A percentile compares a stretch with the other conserved stretches of the same genome.
Evolutionary conservation across 495 filamentous ascomycete genomes (phyloP).

Genomic region (Lepidopterella palustris): DNA sequence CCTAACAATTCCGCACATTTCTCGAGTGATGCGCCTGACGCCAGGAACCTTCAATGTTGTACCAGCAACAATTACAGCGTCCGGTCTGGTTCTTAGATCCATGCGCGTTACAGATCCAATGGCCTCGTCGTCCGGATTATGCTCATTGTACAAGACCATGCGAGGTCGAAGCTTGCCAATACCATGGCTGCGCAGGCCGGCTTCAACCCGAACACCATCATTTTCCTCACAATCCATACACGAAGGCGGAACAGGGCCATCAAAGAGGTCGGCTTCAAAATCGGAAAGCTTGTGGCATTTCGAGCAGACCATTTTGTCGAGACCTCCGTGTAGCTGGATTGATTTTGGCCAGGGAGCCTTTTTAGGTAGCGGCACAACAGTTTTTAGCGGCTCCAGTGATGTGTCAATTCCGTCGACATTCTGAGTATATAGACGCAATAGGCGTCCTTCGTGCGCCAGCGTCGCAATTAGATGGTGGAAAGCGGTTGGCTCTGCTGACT

Average conservation of each 20-base stretch:
- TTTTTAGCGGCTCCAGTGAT: conserved; percentile 69
- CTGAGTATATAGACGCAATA: conserved; percentile 90
- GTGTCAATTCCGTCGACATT: conserved; percentile 96
- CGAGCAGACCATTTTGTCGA: conserved; percentile 92
- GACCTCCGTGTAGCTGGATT: conserved; percentile 87
- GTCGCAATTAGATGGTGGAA: conserved; percentile 94
- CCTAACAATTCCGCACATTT: conserved; percentile 77
- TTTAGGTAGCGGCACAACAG: conserved; percentile 60
- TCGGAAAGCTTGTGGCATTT: conserved; percentile 75
- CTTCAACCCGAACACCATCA: conserved; percentile 68
- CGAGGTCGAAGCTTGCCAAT: conserved; percentile 84
- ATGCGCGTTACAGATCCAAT: conserved; percentile 83
- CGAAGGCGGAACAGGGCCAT: conserved; percentile 74
- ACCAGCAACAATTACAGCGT: conserved; percentile 88
- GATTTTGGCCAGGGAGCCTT: conserved; percentile 92
- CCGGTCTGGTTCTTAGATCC: conserved; percentile 77
- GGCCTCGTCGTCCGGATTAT: conserved; percentile 91
- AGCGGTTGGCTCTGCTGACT: conserved; percentile 69
- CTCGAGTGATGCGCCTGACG: conserved; percentile 78
- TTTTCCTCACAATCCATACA: conserved; percentile 69
- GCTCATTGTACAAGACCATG: conserved; percentile 96
- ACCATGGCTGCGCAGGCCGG: conserved; percentile 87
- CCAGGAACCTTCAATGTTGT: conserved; percentile 94
- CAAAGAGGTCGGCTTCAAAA: conserved; percentile 74
- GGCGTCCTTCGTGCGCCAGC: conserved; percentile 76